Conservation (phyloP, 148 eudicot genomes). For the Mesembryanthemum crystallinum region DNA sequence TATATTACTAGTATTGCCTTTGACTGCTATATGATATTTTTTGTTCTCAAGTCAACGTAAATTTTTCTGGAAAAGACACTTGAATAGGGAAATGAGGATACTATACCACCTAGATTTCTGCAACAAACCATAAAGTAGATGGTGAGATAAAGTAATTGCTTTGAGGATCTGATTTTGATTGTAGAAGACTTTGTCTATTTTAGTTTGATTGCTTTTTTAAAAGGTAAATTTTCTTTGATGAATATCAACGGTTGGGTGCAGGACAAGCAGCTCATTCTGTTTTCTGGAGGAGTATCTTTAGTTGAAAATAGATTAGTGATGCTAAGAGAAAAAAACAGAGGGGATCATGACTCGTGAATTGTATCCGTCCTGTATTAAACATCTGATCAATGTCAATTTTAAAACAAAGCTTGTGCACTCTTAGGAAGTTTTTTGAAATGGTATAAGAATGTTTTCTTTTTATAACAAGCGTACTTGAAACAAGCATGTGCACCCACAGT, state of each 20-base stretch:
- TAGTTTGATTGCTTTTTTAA: background rate
- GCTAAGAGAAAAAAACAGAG: background rate
- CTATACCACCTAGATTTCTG: background rate
- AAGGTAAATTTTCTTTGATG: background rate
- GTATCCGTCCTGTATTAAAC: background rate
- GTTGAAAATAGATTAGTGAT: background rate
- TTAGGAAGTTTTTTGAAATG: background rate
- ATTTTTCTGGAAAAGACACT: background rate
- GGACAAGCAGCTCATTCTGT: background rate
- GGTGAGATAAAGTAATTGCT: background rate
- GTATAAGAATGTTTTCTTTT: background rate
- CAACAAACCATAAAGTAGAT: background rate
- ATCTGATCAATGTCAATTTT: background rate
- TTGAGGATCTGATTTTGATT: background rate
- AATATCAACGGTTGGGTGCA: background rate
- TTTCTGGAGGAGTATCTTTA: background rate
- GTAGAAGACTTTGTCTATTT: background rate
- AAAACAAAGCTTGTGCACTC: background rate
- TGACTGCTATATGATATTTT: background rate
- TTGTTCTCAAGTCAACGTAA: constrained; percentile 1
- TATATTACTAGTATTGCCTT: background rate
- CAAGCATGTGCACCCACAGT: too few relatives aligned
- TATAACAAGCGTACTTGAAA: background rate
- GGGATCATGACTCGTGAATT: too few relatives aligned
- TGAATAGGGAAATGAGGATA: background rate